Conservation (phyloP, 805 yeast species). For the Metschnikowia colocasiae region DNA sequence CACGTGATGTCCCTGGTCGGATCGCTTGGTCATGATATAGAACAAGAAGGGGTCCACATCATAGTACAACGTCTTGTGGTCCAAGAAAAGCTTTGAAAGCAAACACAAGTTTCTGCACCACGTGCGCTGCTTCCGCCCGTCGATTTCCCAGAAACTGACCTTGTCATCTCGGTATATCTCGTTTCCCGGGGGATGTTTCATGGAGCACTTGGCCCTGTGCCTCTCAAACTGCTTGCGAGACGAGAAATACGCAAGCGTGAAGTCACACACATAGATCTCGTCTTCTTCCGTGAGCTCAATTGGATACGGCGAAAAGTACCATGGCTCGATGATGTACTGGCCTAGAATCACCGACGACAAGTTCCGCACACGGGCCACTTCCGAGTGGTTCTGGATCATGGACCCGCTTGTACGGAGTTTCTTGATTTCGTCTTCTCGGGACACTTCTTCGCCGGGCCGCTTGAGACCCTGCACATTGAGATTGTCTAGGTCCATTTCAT, state of each 20-base stretch:
- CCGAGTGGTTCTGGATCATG: constrained; percentile 85
- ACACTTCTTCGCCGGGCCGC: constrained; percentile 64
- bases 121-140: constrained; percentile 91
- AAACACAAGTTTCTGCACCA: constrained; percentile 97
- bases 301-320: constrained; percentile 99
- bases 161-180: constrained; percentile 92
- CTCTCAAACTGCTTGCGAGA: constrained; percentile 89
- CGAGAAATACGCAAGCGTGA: constrained; percentile 83
- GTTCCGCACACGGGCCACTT: constrained; percentile 88
- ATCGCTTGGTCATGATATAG: constrained; percentile 90
- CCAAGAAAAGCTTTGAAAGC: constrained; percentile 83
- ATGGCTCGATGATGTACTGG: constrained; percentile 89
- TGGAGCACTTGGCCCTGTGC: constrained; percentile 79
- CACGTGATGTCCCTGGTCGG: constrained; percentile 88
- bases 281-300: constrained; percentile 91
- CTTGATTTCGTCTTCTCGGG: constrained; percentile 89
- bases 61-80: constrained; percentile 93
- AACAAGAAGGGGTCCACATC: constrained; percentile 97
- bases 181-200: constrained; percentile 97
- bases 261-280: constrained; percentile 85
- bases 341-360: constrained; percentile 78
- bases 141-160: constrained; percentile 94
- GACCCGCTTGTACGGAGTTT: constrained; percentile 93
- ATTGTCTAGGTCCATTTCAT: constrained; percentile 80
- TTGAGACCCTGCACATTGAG: constrained; percentile 79